A percentile compares a stretch with the other conserved stretches of the same genome.
These are phyloP conservation scores for Phytophthora lateralis DNA, from an alignment of 352 stramenopile genomes.

Conservation along the genomic window DNA sequence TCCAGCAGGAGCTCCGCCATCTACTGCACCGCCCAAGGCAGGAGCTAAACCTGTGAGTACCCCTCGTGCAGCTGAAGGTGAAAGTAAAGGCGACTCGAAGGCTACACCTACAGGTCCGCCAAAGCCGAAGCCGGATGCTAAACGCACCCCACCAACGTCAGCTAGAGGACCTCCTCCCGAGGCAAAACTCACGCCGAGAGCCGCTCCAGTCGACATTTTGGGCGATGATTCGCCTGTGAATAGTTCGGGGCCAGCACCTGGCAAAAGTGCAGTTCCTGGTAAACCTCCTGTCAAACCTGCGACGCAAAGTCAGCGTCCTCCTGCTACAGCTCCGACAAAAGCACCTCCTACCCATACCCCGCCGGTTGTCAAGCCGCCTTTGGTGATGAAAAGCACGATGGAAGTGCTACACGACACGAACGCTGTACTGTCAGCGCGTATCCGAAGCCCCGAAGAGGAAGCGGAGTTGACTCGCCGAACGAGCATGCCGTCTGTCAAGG, in stretches of 20 bases:
- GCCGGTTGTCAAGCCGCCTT: slow-evolving; percentile 28
- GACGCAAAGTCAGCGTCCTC: slow-evolving; percentile 9
- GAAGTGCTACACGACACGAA: slow-evolving; percentile 75
- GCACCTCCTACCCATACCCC: slow-evolving; percentile 25
- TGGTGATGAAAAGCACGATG: slow-evolving; percentile 68
- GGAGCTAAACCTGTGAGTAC: slow-evolving; percentile 23
- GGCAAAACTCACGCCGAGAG: slow-evolving; percentile 35
- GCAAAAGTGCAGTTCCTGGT: slow-evolving; percentile 12
- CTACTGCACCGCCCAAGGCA: slow-evolving; percentile 23
- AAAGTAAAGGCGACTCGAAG: slow-evolving; percentile 28
- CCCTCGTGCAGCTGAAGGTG: slow-evolving; percentile 15
- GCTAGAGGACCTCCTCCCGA: slow-evolving; percentile 24
- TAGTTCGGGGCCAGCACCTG: not conserved
- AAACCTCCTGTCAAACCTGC: slow-evolving; percentile 28
- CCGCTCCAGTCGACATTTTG: slow-evolving; percentile 50
- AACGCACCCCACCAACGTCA: slow-evolving; percentile 29
- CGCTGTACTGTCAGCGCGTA: slow-evolving; percentile 40
- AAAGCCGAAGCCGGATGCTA: slow-evolving; percentile 35
- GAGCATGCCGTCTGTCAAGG: slow-evolving; percentile 10
- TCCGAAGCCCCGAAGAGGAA: slow-evolving; percentile 33
- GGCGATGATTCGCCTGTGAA: slow-evolving; percentile 29
- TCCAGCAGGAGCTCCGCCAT: slow-evolving; percentile 21
- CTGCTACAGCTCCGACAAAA: slow-evolving; percentile 21
- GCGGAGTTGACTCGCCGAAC: slow-evolving; percentile 18
- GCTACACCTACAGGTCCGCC: slow-evolving; percentile 8